A percentile compares a stretch with the other conserved stretches of the same genome.
phyloP scores from a whole-genome alignment of 192 early-diverging fungal genomes.

The Chytriomyces sp. region DNA sequence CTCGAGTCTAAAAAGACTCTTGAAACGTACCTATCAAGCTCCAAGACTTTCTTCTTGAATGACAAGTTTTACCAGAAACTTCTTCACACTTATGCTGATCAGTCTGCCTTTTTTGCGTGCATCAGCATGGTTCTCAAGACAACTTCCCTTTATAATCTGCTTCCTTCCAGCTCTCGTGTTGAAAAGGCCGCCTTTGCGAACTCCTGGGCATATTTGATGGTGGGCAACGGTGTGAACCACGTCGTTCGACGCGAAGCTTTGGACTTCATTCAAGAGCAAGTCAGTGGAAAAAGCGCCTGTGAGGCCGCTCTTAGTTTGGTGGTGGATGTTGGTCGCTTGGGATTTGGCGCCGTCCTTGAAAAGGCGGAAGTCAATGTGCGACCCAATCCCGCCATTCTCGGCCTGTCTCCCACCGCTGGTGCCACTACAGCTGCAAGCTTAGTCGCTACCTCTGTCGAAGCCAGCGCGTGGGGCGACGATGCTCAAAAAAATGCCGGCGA shows the following conservation, averaged over 20 bases:
- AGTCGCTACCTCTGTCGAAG: constrained; percentile 6
- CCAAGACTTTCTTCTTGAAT: constrained; percentile 75
- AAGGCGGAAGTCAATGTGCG: constrained; percentile 8
- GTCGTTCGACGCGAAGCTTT: constrained; percentile 34
- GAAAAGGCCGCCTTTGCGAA: background rate
- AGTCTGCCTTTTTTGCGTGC: constrained; percentile 67
- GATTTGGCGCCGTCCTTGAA: constrained; percentile 38
- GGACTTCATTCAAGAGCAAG: constrained; percentile 13
- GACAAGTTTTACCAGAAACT: constrained; percentile 83
- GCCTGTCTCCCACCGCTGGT: background rate
- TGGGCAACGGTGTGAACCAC: constrained; percentile 39
- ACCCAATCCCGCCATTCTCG: constrained; percentile 19
- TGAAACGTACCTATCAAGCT: background rate
- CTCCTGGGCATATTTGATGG: constrained; percentile 61
- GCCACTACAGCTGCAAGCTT: background rate
- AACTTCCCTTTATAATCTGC: constrained; percentile 37
- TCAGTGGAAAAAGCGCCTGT: background rate
- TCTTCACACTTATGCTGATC: constrained; percentile 59
- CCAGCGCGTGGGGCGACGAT: constrained; percentile 45
- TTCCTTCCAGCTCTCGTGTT: constrained; percentile 40
- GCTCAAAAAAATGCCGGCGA: constrained; percentile 31
- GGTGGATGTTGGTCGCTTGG: constrained; percentile 38
- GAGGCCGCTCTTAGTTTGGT: constrained; percentile 7
- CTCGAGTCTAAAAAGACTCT: constrained; percentile 47
- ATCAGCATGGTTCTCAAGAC: constrained; percentile 44